phyloP scores from a whole-genome alignment of 805 yeast genomes.

The Schwanniomyces sp. region DNA sequence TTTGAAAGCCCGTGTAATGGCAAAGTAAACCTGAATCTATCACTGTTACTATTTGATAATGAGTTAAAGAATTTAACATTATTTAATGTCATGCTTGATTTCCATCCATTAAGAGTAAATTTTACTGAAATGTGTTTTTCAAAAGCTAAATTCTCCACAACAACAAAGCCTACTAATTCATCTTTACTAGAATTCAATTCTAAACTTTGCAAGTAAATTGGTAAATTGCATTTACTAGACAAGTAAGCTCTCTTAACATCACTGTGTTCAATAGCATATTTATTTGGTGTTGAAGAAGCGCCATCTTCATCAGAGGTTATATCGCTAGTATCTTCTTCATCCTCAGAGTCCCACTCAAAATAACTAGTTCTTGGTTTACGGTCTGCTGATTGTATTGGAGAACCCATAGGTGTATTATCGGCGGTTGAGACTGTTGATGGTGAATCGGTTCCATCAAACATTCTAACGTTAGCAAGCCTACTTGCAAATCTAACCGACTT shows the following conservation, averaged over 20 bases:
- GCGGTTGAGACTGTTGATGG: constrained; percentile 61
- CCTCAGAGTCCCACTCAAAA: constrained; percentile 23
- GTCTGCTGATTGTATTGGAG: constrained; percentile 20
- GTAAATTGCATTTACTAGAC: constrained; percentile 10
- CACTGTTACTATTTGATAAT: constrained; percentile 29
- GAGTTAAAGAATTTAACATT: constrained; percentile 19
- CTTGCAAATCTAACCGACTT: constrained; percentile 68
- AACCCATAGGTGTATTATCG: constrained; percentile 50
- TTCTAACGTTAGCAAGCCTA: constrained; percentile 59
- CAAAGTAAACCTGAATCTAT: constrained; percentile 52
- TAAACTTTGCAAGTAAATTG: constrained; percentile 37
- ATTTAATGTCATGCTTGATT: constrained; percentile 28
- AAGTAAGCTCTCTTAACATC: constrained; percentile 9
- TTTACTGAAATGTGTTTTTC: constrained; percentile 41
- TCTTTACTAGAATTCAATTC: constrained; percentile 23
- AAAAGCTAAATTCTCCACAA: constrained; percentile 35
- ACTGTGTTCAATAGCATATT: constrained; percentile 12
- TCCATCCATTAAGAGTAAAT: constrained; percentile 51
- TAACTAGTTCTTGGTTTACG: constrained; percentile 17
- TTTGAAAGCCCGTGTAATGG: constrained; percentile 36
- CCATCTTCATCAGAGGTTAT: constrained; percentile 22
- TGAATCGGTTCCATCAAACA: constrained; percentile 58
- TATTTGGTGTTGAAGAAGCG: background rate
- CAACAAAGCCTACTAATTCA: constrained; percentile 19
- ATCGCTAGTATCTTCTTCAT: constrained; percentile 17